These are phyloP conservation scores for Scenedesmus sp. DNA, from an alignment of 163 green algal genomes.

Conservation along the genomic window DNA sequence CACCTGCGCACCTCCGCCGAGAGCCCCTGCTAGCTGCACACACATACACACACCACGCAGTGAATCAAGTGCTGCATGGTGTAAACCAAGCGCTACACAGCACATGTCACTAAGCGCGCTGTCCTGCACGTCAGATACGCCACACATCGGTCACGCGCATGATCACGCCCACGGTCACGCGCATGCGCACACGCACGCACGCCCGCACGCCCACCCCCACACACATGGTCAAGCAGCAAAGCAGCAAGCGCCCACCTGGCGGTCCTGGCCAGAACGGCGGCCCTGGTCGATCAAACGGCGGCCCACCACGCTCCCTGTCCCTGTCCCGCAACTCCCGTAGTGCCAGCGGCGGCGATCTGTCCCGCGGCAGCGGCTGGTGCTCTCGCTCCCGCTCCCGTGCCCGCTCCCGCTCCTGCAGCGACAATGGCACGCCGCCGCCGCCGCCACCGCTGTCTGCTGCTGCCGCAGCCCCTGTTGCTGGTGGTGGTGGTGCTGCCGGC, in stretches of 20 bases:
- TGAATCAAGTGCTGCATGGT: too few species aligned
- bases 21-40: too few species aligned
- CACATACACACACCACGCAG: too few species aligned
- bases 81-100: neutral
- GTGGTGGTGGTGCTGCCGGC: neutral
- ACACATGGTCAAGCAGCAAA: neutral
- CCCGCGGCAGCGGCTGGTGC: neutral
- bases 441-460: neutral
- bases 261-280: slow-evolving; percentile 25
- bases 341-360: neutral
- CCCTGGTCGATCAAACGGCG: slow-evolving; percentile 11
- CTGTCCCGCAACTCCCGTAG: neutral
- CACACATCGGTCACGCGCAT: too few species aligned
- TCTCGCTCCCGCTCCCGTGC: neutral
- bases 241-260: neutral
- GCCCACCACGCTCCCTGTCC: slow-evolving; percentile 20
- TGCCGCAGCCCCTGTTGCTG: neutral
- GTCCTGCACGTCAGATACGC: too few species aligned
- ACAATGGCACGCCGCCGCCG: neutral
- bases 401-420: neutral
- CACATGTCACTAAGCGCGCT: too few species aligned
- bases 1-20: too few species aligned
- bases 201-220: too few species aligned
- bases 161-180: too few species aligned
- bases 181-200: too few species aligned